Evolutionary conservation across 202 grass and related monocot species (phyloP).

Genomic region (Dendrocalamus latiflorus): DNA sequence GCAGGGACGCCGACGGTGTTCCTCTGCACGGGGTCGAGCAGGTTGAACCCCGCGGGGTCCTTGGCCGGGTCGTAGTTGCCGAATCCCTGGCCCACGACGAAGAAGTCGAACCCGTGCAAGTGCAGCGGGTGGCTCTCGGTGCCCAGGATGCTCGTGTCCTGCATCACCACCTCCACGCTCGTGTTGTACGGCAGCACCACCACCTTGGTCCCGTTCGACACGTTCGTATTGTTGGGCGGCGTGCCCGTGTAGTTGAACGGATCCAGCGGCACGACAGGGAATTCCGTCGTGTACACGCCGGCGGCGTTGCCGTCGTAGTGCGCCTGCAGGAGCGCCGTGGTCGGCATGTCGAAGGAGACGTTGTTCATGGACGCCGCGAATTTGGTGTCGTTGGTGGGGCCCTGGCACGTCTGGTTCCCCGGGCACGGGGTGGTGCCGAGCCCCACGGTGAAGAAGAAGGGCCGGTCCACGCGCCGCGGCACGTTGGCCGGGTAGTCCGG

Average conservation of each 20-base stretch:
- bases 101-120: slow-evolving; percentile 68
- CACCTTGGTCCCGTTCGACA: slow-evolving; percentile 50
- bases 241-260: slow-evolving; percentile 83
- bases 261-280: slow-evolving; percentile 31
- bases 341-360: slow-evolving; percentile 58
- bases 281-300: slow-evolving; percentile 48
- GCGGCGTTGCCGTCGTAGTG: slow-evolving; percentile 27
- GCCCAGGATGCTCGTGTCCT: slow-evolving; percentile 61
- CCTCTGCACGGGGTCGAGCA: slow-evolving; percentile 53
- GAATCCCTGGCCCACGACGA: slow-evolving; percentile 47
- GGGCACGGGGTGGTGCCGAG: slow-evolving; percentile 61
- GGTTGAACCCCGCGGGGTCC: slow-evolving; percentile 41
- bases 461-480: slow-evolving; percentile 29
- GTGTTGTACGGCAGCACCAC: slow-evolving; percentile 44
- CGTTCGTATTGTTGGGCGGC: slow-evolving; percentile 64
- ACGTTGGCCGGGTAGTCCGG: slow-evolving; percentile 41
- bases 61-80: slow-evolving; percentile 48
- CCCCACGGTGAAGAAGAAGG: slow-evolving; percentile 76
- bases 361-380: slow-evolving; percentile 76
- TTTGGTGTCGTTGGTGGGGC: slow-evolving; percentile 61
- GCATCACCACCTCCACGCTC: slow-evolving; percentile 66
- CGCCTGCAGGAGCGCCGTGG: slow-evolving; percentile 53
- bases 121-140: slow-evolving; percentile 74
- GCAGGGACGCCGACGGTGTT: slow-evolving; percentile 50
- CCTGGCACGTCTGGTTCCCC: slow-evolving; percentile 50